A percentile compares a stretch with the other conserved stretches of the same genome.
These are phyloP conservation scores for Lentinus polychrous DNA, from an alignment of 1,284 basidiomycete species.

Conservation along the genomic window DNA sequence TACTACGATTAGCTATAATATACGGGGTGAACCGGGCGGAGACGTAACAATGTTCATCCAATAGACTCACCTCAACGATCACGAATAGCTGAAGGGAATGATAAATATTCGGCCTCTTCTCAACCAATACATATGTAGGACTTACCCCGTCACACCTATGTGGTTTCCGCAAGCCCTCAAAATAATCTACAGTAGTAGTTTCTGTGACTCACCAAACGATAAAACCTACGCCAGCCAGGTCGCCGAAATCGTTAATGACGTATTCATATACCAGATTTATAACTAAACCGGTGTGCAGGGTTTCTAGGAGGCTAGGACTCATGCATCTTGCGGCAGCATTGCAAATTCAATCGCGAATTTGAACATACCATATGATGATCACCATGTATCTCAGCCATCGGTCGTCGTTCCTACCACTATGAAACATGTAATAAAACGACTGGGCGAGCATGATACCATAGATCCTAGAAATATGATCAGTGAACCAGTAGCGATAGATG, in stretches of 20 bases:
- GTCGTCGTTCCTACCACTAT: not conserved
- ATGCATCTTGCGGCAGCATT: not conserved
- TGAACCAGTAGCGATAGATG: too few species aligned
- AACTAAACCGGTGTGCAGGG: conserved; percentile 11
- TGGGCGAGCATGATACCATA: not conserved
- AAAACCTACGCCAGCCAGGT: not conserved
- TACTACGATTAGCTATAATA: conserved; percentile 2
- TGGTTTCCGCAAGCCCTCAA: too few species aligned
- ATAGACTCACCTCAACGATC: too few species aligned
- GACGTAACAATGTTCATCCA: too few species aligned
- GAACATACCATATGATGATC: not conserved
- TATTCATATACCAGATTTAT: conserved; percentile 11
- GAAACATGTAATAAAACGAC: not conserved
- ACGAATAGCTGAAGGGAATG: too few species aligned
- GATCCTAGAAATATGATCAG: not conserved
- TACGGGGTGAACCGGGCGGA: too few species aligned
- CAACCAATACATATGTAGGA: too few species aligned
- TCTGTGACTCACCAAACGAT: not conserved
- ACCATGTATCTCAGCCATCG: not conserved
- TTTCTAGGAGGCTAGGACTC: conserved; percentile 9
- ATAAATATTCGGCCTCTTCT: too few species aligned
- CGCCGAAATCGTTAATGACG: conserved; percentile 4
- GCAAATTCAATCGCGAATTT: not conserved
- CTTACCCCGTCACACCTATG: too few species aligned
- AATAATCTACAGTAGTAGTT: too few species aligned